Evolutionary conservation across 345 rosid genomes (phyloP).

Genomic region (Raphanus sativus): DNA sequence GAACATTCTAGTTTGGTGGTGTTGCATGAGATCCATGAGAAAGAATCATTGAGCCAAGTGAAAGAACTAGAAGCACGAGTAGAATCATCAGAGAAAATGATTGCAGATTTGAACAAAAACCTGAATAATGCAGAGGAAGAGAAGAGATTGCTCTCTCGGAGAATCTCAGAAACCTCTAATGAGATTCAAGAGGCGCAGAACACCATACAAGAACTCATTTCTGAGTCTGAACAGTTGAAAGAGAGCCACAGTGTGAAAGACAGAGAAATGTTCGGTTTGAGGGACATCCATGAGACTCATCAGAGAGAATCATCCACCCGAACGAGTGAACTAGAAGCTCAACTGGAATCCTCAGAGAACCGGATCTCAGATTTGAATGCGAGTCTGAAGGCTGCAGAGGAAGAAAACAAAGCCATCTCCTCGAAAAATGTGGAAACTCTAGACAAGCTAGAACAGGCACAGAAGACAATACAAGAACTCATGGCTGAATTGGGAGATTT

Average conservation of each 20-base stretch:
- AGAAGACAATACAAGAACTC: slow-evolving; percentile 41
- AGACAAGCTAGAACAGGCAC: slow-evolving; percentile 51
- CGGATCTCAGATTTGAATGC: slow-evolving; percentile 45
- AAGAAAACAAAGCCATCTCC: slow-evolving; percentile 57
- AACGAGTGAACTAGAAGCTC: slow-evolving; percentile 27
- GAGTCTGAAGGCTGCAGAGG: slow-evolving; percentile 44
- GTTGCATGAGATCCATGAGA: slow-evolving; percentile 50
- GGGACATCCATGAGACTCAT: slow-evolving; percentile 50
- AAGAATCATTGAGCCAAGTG: slow-evolving; percentile 44
- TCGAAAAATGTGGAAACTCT: slow-evolving; percentile 49
- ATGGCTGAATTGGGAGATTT: slow-evolving; percentile 44
- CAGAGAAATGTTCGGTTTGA: slow-evolving; percentile 49
- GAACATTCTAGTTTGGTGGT: slow-evolving; percentile 49
- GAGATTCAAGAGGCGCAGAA: slow-evolving; percentile 54
- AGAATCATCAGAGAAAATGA: slow-evolving; percentile 57
- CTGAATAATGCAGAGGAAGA: slow-evolving; percentile 51
- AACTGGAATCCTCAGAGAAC: slow-evolving; percentile 55
- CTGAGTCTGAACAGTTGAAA: slow-evolving; percentile 50
- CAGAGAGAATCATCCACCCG: slow-evolving; percentile 52
- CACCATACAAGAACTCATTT: slow-evolving; percentile 41
- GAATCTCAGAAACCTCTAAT: slow-evolving; percentile 46
- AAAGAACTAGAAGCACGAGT: slow-evolving; percentile 33
- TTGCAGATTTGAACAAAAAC: slow-evolving; percentile 46
- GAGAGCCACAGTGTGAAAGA: slow-evolving; percentile 53
- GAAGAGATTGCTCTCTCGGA: slow-evolving; percentile 49